Evolutionary conservation across 352 stramenopile species (phyloP).

Genomic region (Phytophthora agathidicida): DNA sequence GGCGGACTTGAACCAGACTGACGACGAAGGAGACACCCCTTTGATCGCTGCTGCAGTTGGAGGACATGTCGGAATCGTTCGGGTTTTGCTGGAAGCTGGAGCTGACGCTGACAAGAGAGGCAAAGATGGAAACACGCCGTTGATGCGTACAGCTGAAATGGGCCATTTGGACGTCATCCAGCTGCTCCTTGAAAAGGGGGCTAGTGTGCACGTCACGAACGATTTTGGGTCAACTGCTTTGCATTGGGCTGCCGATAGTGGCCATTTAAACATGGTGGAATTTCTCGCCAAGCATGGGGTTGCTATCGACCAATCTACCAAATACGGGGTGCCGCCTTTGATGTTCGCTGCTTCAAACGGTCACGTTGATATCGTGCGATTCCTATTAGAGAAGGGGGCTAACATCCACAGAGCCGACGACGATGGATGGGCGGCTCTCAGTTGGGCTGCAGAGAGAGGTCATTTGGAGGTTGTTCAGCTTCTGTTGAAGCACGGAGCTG

Average conservation of each 20-base stretch:
- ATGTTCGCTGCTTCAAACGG: too few relatives aligned
- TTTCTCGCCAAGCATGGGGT: background rate
- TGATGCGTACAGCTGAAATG: background rate
- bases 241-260: background rate
- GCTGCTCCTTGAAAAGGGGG: background rate
- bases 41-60: background rate
- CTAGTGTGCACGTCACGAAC: background rate
- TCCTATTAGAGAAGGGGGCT: too few relatives aligned
- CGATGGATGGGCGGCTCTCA: too few relatives aligned
- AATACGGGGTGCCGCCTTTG: too few relatives aligned
- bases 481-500: background rate
- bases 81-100: background rate
- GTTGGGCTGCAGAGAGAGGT: conserved; percentile 5
- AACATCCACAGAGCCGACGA: too few relatives aligned
- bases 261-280: background rate
- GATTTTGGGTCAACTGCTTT: background rate
- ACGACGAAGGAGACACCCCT: too few relatives aligned
- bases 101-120: background rate
- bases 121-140: background rate
- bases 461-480: background rate
- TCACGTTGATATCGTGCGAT: too few relatives aligned
- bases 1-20: background rate
- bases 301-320: background rate
- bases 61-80: background rate
- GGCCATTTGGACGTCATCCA: background rate